Evolutionary conservation across 371 early-diverging fungal genomes (phyloP).

Genomic region (Rhizopus stolonifer): DNA sequence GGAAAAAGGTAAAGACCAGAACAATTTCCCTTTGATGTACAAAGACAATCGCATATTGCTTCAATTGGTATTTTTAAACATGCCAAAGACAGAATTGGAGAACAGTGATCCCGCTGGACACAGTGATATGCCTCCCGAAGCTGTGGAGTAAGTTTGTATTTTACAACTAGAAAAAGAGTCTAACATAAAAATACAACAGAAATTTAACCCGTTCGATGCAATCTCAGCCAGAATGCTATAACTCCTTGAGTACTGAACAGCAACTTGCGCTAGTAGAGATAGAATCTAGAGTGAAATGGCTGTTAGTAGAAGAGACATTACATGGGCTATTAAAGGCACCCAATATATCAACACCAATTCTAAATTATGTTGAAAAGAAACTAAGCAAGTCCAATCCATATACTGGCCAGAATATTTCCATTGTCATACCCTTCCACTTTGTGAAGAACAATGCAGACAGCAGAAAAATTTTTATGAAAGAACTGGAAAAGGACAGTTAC

Average conservation of each 20-base stretch:
- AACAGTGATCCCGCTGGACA: conserved; percentile 2
- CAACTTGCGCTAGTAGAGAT: conserved; percentile 63
- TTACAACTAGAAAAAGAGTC: no score
- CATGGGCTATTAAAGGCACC: conserved; percentile 61
- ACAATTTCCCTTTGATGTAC: conserved; percentile 58
- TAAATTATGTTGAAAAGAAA: conserved; percentile 59
- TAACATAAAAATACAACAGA: no score
- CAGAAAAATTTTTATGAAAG: conserved; percentile 55
- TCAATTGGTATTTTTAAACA: conserved; percentile 62
- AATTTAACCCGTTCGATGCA: conserved; percentile 29
- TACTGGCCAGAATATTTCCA: conserved; percentile 55
- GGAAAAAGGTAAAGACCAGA: conserved; percentile 41
- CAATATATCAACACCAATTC: conserved; percentile 46
- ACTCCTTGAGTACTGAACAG: conserved; percentile 53
- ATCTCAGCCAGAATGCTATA: conserved; percentile 44
- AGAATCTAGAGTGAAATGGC: conserved; percentile 56
- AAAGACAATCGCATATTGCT: conserved; percentile 57
- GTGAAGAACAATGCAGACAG: conserved; percentile 46
- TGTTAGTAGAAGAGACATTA: conserved; percentile 73
- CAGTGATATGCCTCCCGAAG: conserved; percentile 3
- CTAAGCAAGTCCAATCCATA: conserved; percentile 45
- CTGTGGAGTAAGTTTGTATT: conserved; percentile 3
- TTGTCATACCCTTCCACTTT: conserved; percentile 57
- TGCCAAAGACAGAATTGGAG: conserved; percentile 44
- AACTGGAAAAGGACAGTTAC: conserved; percentile 43